A percentile compares a stretch with the other conserved stretches of the same genome.
Evolutionary conservation across 768 basidiomycete genomes (phyloP).

Genomic region (Rhodotorula graminis): DNA sequence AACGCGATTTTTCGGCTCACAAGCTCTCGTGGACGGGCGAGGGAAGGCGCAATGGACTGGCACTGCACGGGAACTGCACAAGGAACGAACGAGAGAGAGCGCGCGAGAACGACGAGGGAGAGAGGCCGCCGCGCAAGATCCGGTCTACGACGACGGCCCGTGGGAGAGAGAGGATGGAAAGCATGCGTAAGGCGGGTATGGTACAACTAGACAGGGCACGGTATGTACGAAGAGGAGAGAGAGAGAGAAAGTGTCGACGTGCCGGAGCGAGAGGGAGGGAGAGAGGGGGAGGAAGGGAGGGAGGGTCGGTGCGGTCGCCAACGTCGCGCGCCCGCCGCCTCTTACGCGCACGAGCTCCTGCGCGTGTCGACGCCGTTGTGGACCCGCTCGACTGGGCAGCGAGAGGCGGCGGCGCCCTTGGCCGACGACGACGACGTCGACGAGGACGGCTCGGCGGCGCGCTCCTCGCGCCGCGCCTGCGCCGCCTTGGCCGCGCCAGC

Average conservation of each 20-base stretch:
- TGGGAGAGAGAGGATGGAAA: too few species aligned
- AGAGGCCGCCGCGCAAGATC: too few species aligned
- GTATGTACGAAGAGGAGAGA: background rate
- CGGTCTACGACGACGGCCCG: too few species aligned
- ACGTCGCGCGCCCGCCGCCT: background rate
- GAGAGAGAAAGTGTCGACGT: too few species aligned
- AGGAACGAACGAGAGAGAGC: too few species aligned
- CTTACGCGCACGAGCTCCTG: slow-evolving; percentile 5
- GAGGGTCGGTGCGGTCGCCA: too few species aligned
- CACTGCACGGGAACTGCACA: too few species aligned
- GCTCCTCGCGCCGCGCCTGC: background rate
- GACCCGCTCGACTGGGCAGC: background rate
- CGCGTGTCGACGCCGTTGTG: background rate
- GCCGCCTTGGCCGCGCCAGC: background rate
- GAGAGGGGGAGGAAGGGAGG: background rate
- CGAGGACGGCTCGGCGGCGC: too few species aligned
- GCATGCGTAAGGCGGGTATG: background rate
- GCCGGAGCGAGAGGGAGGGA: too few species aligned
- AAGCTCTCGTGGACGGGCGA: too few species aligned
- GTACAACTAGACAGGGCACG: background rate
- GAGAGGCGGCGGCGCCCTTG: background rate
- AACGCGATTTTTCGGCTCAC: background rate
- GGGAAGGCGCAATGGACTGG: fast-evolving
- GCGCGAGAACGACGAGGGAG: background rate
- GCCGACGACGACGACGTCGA: background rate